A percentile compares a stretch with the other conserved stretches of the same genome.
Conservation (phyloP, 768 basidiomycete species). For the Termitomyces sp. region DNA sequence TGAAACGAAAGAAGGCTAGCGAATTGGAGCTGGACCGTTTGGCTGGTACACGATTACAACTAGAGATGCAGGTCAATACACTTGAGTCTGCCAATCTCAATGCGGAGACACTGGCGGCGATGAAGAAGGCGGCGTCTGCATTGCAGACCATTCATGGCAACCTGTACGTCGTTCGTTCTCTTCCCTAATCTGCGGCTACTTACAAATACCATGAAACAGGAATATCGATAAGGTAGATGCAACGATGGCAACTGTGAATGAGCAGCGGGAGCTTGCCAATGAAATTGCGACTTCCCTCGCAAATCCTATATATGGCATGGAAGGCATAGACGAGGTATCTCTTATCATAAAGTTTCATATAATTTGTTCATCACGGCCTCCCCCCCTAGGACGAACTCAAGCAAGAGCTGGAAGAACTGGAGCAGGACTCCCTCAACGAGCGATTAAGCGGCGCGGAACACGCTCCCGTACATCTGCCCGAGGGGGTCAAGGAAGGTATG, state of each 20-base stretch:
- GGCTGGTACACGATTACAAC: constrained; percentile 79
- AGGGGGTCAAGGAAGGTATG: constrained; percentile 50
- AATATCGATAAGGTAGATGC: constrained; percentile 85
- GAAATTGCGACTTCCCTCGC: constrained; percentile 91
- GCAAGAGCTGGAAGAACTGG: constrained; percentile 78
- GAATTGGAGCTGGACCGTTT: constrained; percentile 86
- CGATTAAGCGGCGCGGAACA: constrained; percentile 83
- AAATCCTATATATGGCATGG: constrained; percentile 49
- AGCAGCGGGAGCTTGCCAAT: constrained; percentile 88
- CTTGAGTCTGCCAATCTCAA: constrained; percentile 97
- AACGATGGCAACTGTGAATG: constrained; percentile 82
- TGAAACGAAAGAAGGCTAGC: constrained; percentile 89
- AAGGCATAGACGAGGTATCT: constrained; percentile 68
- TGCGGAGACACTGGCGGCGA: constrained; percentile 93
- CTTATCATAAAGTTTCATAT: constrained; percentile 1
- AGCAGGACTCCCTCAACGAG: constrained; percentile 84
- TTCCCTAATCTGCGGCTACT: not conserved
- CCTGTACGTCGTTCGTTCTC: constrained; percentile 54
- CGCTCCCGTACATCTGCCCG: constrained; percentile 82
- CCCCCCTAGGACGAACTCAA: constrained; percentile 63
- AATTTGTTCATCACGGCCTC: constrained; percentile 6
- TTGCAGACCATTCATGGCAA: constrained; percentile 86
- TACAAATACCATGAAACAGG: constrained; percentile 30
- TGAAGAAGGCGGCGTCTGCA: constrained; percentile 93
- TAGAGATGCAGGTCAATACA: constrained; percentile 96